Conservation (phyloP, 2,329 filamentous ascomycete species). For the Aspergillus terreus region DNA sequence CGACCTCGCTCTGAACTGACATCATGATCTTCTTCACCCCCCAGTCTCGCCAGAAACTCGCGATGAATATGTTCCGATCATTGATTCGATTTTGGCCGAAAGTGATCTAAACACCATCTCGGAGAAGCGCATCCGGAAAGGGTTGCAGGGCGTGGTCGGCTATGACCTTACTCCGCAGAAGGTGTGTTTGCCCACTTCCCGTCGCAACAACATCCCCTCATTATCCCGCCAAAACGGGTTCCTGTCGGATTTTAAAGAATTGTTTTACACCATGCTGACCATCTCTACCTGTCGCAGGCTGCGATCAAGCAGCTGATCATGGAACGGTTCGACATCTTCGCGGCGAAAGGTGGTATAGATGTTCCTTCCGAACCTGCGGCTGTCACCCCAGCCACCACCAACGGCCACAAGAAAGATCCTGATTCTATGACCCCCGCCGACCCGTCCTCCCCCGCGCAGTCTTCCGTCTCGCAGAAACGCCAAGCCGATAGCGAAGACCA, state of each 20-base stretch:
- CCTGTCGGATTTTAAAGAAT: no score
- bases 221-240: constrained; percentile 6
- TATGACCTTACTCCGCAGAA: constrained; percentile 62
- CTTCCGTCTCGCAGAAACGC: constrained; percentile 38
- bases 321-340: constrained; percentile 68
- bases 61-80: constrained; percentile 54
- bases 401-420: constrained; percentile 30
- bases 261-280: constrained; percentile 11
- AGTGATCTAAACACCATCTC: constrained; percentile 63
- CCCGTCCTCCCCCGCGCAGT: constrained; percentile 29
- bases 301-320: constrained; percentile 70
- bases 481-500: constrained; percentile 39
- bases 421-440: constrained; percentile 23
- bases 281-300: constrained; percentile 42
- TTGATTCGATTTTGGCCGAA: constrained; percentile 58
- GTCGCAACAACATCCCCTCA: neutral
- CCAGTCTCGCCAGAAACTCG: constrained; percentile 49
- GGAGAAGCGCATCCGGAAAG: constrained; percentile 62
- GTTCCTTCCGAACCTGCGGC: constrained; percentile 25
- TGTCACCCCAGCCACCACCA: constrained; percentile 18
- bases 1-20: constrained; percentile 18
- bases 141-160: constrained; percentile 57
- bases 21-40: constrained; percentile 15
- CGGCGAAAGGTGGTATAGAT: constrained; percentile 41
- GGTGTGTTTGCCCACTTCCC: constrained; percentile 36